Conservation (phyloP, 768 basidiomycete genomes). For the Rhizopogon vinicolor region DNA sequence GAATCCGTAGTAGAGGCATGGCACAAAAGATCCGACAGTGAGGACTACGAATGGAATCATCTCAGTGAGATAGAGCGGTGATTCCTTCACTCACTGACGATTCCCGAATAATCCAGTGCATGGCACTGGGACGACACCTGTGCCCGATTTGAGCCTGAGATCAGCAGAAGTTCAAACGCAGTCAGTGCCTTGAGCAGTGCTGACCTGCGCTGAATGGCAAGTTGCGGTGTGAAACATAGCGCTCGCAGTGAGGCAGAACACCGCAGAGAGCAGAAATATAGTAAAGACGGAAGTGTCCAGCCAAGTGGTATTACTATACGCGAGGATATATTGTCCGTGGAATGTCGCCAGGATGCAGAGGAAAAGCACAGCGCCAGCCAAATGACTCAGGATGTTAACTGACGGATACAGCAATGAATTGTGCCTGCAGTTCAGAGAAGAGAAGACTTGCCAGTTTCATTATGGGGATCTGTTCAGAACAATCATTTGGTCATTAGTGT, state of each 20-base stretch:
- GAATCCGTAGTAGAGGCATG: conserved; percentile 75
- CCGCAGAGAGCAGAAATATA: conserved; percentile 65
- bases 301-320: conserved; percentile 54
- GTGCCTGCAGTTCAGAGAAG: neutral
- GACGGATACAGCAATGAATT: conserved; percentile 10
- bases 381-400: conserved; percentile 88
- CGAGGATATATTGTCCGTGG: conserved; percentile 43
- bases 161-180: neutral
- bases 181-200: conserved; percentile 8
- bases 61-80: neutral
- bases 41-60: conserved; percentile 36
- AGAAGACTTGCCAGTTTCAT: conserved; percentile 57
- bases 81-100: conserved; percentile 44
- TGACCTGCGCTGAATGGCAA: conserved; percentile 70
- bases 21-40: conserved; percentile 75
- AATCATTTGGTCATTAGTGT: conserved; percentile 12
- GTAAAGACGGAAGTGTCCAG: conserved; percentile 54
- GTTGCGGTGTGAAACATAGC: conserved; percentile 68
- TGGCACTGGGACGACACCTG: conserved; percentile 61
- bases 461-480: conserved; percentile 57
- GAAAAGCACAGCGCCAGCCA: conserved; percentile 66
- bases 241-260: conserved; percentile 69
- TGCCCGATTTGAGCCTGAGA: conserved; percentile 2
- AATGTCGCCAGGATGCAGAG: conserved; percentile 50
- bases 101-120: conserved; percentile 76